These are phyloP conservation scores for Lentinula edodes DNA, from an alignment of 768 basidiomycete species.

Conservation along the genomic window DNA sequence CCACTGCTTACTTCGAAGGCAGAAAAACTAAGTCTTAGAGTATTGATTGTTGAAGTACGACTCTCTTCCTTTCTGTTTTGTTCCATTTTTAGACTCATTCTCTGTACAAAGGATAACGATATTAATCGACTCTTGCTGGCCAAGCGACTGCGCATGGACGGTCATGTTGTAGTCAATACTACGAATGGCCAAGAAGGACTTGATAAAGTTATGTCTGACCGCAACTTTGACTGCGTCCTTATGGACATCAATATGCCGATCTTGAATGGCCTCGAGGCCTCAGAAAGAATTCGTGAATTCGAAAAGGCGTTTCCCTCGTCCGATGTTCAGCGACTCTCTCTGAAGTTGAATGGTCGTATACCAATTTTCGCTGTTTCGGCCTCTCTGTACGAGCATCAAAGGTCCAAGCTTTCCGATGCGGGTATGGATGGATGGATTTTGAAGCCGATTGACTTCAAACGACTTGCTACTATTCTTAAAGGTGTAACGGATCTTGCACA, in stretches of 20 bases:
- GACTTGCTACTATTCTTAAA: constrained; percentile 50
- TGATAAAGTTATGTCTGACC: constrained; percentile 50
- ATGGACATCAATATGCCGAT: constrained; percentile 91
- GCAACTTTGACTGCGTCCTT: constrained; percentile 63
- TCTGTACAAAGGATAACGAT: constrained; percentile 51
- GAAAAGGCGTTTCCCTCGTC: constrained; percentile 31
- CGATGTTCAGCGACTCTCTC: constrained; percentile 30
- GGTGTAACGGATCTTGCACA: constrained; percentile 52
- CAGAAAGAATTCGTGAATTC: constrained; percentile 56
- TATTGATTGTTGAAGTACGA: constrained; percentile 66
- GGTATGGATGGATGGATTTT: constrained; percentile 82
- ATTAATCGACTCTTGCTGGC: constrained; percentile 69
- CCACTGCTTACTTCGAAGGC: neutral
- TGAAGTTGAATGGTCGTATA: constrained; percentile 54
- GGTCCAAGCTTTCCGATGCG: constrained; percentile 41
- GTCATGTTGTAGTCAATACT: constrained; percentile 58
- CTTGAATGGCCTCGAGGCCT: constrained; percentile 67
- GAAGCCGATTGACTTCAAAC: constrained; percentile 76
- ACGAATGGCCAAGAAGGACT: constrained; percentile 76
- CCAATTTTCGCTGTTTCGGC: constrained; percentile 84
- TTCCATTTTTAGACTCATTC: neutral
- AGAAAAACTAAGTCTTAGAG: constrained; percentile 27
- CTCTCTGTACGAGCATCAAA: constrained; percentile 55
- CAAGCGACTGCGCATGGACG: constrained; percentile 61
- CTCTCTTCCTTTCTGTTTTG: neutral